These are phyloP conservation scores for Viola pubescens DNA, from an alignment of 441 rosid species.

Conservation along the genomic window DNA sequence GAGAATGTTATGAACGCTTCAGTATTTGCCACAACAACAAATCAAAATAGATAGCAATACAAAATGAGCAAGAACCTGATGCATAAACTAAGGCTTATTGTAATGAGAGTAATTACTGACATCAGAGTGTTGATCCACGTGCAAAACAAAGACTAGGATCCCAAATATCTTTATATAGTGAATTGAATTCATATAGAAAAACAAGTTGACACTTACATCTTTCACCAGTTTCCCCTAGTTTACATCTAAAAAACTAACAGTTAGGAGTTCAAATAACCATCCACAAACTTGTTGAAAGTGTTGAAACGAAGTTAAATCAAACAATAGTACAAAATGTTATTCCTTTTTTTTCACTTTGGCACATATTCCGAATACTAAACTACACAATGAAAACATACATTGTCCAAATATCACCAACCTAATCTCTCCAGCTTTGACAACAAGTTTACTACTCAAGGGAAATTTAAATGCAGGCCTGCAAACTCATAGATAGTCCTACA, in stretches of 20 bases:
- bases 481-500: neutral
- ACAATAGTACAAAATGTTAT: too few species aligned
- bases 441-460: neutral
- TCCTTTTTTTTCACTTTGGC: neutral
- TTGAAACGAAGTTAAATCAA: neutral
- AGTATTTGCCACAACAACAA: too few species aligned
- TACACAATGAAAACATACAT: neutral
- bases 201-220: slow-evolving; percentile 4
- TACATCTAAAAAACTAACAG: slow-evolving; percentile 1
- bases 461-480: neutral
- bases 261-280: slow-evolving; percentile 7
- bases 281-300: neutral
- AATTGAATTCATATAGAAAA: slow-evolving; percentile 4
- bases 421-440: slow-evolving; percentile 4
- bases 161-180: neutral
- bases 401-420: neutral
- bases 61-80: neutral
- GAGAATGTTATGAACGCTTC: too few species aligned
- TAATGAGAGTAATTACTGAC: slow-evolving; percentile 8
- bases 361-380: neutral
- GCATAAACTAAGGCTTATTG: slow-evolving; percentile 2
- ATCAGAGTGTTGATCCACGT: neutral
- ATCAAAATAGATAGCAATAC: too few species aligned
- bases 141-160: slow-evolving; percentile 4
- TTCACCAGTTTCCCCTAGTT: slow-evolving; percentile 1